Base-by-base conservation (phyloP, 2,329 filamentous ascomycete genomes). In the Colletotrichum karsti region DNA sequence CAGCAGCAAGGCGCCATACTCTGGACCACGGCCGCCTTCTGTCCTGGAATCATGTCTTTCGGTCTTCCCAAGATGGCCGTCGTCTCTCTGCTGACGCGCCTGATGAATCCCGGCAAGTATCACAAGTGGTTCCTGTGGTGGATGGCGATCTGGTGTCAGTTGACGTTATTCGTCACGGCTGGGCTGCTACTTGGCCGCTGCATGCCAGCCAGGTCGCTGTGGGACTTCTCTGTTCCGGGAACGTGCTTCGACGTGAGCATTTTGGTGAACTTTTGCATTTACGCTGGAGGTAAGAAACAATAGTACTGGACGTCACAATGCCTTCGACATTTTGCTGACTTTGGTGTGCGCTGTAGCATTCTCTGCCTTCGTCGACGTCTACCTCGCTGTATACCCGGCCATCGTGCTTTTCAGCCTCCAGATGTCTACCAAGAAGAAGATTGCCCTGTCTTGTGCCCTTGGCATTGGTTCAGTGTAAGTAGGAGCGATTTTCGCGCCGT, bases 11-110 rank as follows among this genome's bases (percentile, higher is more conserved):
- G 69, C 10, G 74, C 75, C 42, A 73, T 78, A 18, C 71, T 79
- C 44, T 83, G 75, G 70, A 81, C 78, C 3, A 73, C 79, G 3
- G 71, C 77, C 24, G 77, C 75, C 18, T 82, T 82, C 66, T 72
- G 73, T 3, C 78, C 79, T 1, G 79, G 80, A 4, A 72, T 83
- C 10, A 67, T 81, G 65, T 78, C 79, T 4, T 82, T 84, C 53
- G 76, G 71, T 2, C 60, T 83, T 0, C 82, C 82, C 1, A 84
- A 84, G 71, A 73, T 83, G 5, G 81, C 80, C 22, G 81, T 82
- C 37, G 76, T 82, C 12, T 72, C 75, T 3, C 75, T 84, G 3
- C 72, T 83, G 4, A 74, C 73, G 4, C 75, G 78, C 6, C 73
- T 78, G 76, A 56, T 53, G 48, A 53, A 35, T 33, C 48, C 48